Percentiles rank a stretch among this genome's conserved stretches.
Evolutionary conservation across 1,284 basidiomycete genomes (phyloP).

Genomic region (Ustilago loliicola): DNA sequence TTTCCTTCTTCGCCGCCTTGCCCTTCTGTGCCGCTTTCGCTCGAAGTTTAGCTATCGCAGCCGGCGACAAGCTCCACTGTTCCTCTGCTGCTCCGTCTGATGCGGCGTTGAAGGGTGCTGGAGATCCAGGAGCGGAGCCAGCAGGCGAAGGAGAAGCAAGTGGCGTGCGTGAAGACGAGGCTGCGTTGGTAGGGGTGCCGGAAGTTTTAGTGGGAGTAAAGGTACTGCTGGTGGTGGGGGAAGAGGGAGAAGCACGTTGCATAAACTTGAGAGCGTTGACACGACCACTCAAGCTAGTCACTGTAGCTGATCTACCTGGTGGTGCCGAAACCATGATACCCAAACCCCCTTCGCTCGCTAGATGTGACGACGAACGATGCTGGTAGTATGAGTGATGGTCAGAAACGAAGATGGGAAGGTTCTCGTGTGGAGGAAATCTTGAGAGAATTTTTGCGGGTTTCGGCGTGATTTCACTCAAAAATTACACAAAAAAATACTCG

Average conservation of each 20-base stretch:
- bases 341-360: background rate
- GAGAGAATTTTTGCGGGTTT: background rate
- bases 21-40: conserved; percentile 15
- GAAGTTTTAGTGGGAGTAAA: background rate
- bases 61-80: conserved; percentile 39
- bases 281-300: conserved; percentile 48
- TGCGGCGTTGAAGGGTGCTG: background rate
- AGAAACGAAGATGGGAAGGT: background rate
- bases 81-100: conserved; percentile 21
- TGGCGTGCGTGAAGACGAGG: conserved; percentile 8
- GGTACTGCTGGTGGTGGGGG: conserved; percentile 10
- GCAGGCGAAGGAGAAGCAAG: conserved; percentile 12
- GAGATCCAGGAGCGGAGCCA: conserved; percentile 7
- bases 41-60: conserved; percentile 33
- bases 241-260: conserved; percentile 42
- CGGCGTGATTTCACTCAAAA: background rate
- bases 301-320: conserved; percentile 45
- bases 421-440: background rate
- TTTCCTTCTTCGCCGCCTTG: background rate
- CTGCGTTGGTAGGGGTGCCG: background rate
- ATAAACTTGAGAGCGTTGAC: conserved; percentile 56
- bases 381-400: conserved; percentile 15
- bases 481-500: background rate
- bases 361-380: background rate
- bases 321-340: conserved; percentile 29